Conservation (phyloP, 106 monocot species). For the Allium cepa region DNA sequence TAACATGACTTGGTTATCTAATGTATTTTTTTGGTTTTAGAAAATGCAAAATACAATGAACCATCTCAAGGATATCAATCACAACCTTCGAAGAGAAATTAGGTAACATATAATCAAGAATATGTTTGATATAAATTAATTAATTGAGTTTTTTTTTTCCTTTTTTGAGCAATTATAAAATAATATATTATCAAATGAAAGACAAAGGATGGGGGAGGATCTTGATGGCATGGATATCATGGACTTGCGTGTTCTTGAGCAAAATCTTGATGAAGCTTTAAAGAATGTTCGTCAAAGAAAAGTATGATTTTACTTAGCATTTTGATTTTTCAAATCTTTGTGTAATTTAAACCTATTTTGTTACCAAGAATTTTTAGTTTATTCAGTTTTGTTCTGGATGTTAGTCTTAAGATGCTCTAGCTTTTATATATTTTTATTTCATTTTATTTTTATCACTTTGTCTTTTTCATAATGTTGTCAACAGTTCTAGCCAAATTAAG, state of each 20-base stretch:
- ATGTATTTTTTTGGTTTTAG: constrained; percentile 21
- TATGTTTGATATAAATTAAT: background rate
- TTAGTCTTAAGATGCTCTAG: too few relatives aligned
- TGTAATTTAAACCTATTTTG: too few relatives aligned
- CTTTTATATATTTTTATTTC: too few relatives aligned
- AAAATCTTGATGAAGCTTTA: constrained; percentile 25
- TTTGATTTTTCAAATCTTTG: too few relatives aligned
- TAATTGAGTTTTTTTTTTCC: background rate
- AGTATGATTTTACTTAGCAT: background rate
- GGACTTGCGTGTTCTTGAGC: constrained; percentile 35
- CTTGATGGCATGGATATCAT: constrained; percentile 20
- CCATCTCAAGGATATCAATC: constrained; percentile 75
- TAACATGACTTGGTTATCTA: background rate
- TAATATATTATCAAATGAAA: constrained; percentile 5
- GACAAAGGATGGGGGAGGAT: constrained; percentile 24
- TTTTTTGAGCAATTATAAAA: background rate
- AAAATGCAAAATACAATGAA: constrained; percentile 72
- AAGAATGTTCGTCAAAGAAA: constrained; percentile 20
- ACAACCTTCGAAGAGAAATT: constrained; percentile 69
- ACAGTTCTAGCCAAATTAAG: too few relatives aligned
- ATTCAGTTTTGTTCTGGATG: too few relatives aligned
- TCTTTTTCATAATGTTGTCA: too few relatives aligned
- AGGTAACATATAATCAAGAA: constrained; percentile 24
- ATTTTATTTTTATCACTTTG: too few relatives aligned
- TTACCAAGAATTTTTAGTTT: too few relatives aligned